A percentile compares a stretch with the other conserved stretches of the same genome.
These are phyloP conservation scores for Lycium ferocissimum DNA, from an alignment of 257 asterid genomes.

Conservation along the genomic window DNA sequence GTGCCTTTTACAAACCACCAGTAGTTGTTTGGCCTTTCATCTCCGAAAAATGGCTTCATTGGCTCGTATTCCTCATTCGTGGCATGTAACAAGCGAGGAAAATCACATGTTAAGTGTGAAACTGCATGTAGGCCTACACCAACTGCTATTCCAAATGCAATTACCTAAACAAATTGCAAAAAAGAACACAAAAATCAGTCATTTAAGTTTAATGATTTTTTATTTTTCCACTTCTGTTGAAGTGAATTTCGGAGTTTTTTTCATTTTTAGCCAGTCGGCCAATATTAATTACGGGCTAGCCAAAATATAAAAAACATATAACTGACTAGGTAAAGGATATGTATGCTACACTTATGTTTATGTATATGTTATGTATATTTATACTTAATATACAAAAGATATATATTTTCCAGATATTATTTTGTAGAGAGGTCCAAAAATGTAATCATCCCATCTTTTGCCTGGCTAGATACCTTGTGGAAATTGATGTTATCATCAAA, in stretches of 20 bases:
- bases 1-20: constrained; percentile 42
- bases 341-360: too few relatives aligned
- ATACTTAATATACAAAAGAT: too few relatives aligned
- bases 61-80: constrained; percentile 41
- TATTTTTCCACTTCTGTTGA: constrained; percentile 16
- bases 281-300: too few relatives aligned
- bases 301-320: too few relatives aligned
- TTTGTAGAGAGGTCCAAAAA: too few relatives aligned
- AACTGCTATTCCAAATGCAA: constrained; percentile 34
- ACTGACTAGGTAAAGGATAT: too few relatives aligned
- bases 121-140: constrained; percentile 39
- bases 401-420: too few relatives aligned
- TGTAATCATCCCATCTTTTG: neutral
- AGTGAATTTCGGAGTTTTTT: neutral
- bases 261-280: too few relatives aligned
- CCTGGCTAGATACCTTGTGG: constrained; percentile 32
- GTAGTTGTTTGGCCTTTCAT: constrained; percentile 38
- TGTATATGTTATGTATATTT: too few relatives aligned
- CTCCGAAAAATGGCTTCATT: constrained; percentile 42
- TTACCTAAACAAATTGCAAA: constrained; percentile 24
- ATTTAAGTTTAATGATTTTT: neutral
- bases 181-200: neutral
- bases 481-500: constrained; percentile 41
- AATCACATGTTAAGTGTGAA: constrained; percentile 39
- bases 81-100: constrained; percentile 35